These are phyloP conservation scores for Pouteria glomerata DNA, from an alignment of 148 eudicot species.

Conservation along the genomic window DNA sequence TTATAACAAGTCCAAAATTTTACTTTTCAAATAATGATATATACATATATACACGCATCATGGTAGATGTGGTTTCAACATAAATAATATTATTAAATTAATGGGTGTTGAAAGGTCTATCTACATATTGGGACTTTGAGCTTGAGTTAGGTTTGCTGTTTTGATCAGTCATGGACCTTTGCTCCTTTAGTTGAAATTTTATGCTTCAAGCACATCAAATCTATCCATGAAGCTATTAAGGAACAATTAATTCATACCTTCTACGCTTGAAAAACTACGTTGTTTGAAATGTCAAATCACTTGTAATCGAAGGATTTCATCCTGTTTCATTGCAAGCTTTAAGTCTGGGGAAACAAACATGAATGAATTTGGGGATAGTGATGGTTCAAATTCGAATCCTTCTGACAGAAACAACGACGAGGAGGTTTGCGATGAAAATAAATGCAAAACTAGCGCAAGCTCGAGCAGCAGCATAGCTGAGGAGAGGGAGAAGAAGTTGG, in stretches of 20 bases:
- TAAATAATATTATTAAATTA: background rate
- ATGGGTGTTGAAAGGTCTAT: constrained; percentile 5
- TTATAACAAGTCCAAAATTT: background rate
- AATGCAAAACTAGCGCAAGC: constrained; percentile 1
- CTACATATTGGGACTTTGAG: constrained; percentile 9
- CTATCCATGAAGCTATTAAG: background rate
- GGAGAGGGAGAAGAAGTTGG: background rate
- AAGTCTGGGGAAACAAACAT: background rate
- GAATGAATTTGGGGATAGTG: background rate
- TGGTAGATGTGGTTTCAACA: background rate
- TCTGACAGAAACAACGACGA: background rate
- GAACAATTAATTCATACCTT: too few relatives aligned
- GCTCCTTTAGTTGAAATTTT: background rate
- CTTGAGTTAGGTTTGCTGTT: constrained; percentile 11
- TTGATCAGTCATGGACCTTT: background rate
- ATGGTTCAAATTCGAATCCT: background rate
- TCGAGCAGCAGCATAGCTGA: constrained; percentile 14
- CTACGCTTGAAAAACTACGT: too few relatives aligned
- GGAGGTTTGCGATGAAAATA: constrained; percentile 4
- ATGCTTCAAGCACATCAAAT: background rate
- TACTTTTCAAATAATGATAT: background rate
- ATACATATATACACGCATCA: background rate
- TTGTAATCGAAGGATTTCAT: background rate
- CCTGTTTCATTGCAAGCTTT: background rate
- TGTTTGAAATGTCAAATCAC: background rate